A percentile compares a stretch with the other conserved stretches of the same genome.
Evolutionary conservation across 129 eudicot genomes (phyloP).

Genomic region (Pulicaria dysenterica): DNA sequence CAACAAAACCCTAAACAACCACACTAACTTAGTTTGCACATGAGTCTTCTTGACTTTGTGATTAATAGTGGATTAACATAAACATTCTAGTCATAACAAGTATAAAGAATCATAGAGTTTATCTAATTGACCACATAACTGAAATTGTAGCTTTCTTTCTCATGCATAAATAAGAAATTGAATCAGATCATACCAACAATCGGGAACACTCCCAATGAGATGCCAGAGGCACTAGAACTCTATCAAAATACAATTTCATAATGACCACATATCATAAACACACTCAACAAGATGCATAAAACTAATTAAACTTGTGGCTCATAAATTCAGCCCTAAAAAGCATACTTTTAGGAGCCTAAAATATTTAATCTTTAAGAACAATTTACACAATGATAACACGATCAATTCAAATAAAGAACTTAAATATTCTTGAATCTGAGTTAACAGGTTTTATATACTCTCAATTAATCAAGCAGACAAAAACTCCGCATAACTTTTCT

Average conservation of each 20-base stretch:
- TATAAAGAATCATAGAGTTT: neutral
- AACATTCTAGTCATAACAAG: neutral
- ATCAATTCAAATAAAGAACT: neutral
- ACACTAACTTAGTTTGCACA: too few relatives aligned
- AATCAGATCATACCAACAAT: slow-evolving; percentile 63
- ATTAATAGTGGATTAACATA: neutral
- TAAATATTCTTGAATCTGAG: neutral
- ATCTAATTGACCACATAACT: slow-evolving; percentile 9
- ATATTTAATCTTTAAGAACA: neutral
- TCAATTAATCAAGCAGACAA: neutral
- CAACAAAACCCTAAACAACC: too few relatives aligned
- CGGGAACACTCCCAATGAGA: slow-evolving; percentile 83
- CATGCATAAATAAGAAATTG: neutral
- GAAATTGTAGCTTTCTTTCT: neutral
- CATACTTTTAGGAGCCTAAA: neutral
- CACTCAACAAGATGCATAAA: neutral
- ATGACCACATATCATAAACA: neutral
- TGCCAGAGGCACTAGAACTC: slow-evolving; percentile 56
- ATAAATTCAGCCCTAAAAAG: neutral
- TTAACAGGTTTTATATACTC: slow-evolving; percentile 1
- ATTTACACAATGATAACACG: neutral
- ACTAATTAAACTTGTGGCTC: neutral
- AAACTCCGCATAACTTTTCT: neutral
- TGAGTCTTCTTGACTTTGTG: too few relatives aligned
- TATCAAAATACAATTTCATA: neutral